Percentiles rank a stretch among this genome's conserved stretches.
phyloP scores from a whole-genome alignment of 192 early-diverging fungal genomes.

The Backusella morwellensis region DNA sequence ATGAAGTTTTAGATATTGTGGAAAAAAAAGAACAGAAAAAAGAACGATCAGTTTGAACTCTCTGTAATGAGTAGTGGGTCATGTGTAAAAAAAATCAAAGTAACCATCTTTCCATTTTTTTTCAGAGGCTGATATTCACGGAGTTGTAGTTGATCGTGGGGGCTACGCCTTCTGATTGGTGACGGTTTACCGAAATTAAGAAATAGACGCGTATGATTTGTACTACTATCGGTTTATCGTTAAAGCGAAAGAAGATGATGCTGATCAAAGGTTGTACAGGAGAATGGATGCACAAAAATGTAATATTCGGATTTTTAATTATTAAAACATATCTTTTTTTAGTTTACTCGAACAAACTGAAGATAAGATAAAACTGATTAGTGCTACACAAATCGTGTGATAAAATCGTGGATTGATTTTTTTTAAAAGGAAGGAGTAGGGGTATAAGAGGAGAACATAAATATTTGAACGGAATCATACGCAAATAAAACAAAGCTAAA shows the following conservation, averaged over 20 bases:
- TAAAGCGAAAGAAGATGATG: constrained; percentile 2
- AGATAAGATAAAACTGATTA: constrained; percentile 6
- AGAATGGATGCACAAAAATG: not conserved
- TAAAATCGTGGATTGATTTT: not conserved
- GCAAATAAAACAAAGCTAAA: not conserved
- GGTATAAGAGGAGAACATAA: not conserved
- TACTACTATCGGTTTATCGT: constrained; percentile 9
- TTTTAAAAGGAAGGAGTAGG: not conserved
- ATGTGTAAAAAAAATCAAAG: not conserved
- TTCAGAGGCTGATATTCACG: not conserved
- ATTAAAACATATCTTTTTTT: not conserved
- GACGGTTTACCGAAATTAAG: constrained; percentile 1
- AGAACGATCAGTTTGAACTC: not conserved
- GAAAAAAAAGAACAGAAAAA: not conserved
- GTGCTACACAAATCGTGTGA: not conserved
- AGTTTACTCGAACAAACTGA: not conserved
- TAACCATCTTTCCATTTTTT: not conserved
- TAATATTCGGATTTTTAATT: not conserved
- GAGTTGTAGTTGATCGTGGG: not conserved
- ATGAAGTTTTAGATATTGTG: not conserved
- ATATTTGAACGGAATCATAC: not conserved
- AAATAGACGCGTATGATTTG: not conserved
- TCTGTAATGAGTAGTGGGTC: not conserved
- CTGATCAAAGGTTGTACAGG: not conserved
- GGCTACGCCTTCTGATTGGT: not conserved